Conservation (phyloP, 257 asterid species). For the Nemophila menziesii region DNA sequence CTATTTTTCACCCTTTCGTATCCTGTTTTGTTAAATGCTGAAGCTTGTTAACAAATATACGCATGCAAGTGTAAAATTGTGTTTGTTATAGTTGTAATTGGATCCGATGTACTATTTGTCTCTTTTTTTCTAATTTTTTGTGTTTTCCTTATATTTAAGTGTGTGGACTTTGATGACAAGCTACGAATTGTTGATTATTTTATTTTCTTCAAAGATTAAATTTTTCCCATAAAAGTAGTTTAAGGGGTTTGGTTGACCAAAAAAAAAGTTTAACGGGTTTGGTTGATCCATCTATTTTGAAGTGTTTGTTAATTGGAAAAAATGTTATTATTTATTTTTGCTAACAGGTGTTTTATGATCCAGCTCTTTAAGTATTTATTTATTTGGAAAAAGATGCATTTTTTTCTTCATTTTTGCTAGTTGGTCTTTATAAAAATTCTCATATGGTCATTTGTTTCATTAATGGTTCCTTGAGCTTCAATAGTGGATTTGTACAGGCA, state of each 20-base stretch:
- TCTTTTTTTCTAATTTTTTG: background rate
- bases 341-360: background rate
- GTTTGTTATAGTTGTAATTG: background rate
- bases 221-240: too few species aligned
- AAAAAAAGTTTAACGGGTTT: too few species aligned
- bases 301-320: too few species aligned
- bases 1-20: background rate
- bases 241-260: too few species aligned
- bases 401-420: too few species aligned
- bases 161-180: background rate
- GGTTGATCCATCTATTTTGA: background rate
- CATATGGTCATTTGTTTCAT: background rate
- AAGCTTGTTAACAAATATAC: background rate
- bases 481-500: conserved; percentile 14
- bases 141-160: background rate
- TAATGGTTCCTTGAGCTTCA: background rate
- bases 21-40: background rate
- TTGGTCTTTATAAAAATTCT: background rate
- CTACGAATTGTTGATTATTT: background rate
- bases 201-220: background rate
- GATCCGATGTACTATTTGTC: background rate
- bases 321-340: too few species aligned
- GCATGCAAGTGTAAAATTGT: too few species aligned
- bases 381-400: background rate
- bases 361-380: background rate